Evolutionary conservation across 306 rosid species (phyloP).

Genomic region (Cucurbita maxima): DNA sequence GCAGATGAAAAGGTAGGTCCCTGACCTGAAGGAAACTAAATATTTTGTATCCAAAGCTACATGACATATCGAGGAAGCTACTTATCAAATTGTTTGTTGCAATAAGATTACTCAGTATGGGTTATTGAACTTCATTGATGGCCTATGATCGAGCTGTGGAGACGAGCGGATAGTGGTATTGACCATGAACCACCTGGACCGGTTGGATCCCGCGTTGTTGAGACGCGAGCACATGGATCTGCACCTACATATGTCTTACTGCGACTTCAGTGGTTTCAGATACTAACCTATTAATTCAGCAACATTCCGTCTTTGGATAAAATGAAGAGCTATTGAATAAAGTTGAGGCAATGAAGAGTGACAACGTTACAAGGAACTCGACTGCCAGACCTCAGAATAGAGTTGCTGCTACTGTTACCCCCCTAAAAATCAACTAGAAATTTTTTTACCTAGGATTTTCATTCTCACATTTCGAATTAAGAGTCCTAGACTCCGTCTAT

Average conservation of each 20-base stretch:
- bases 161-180: conserved; percentile 33
- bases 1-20: conserved; percentile 25
- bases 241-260: conserved; percentile 38
- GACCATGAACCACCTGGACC: conserved; percentile 35
- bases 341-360: conserved; percentile 29
- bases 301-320: conserved; percentile 18
- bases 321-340: conserved; percentile 15
- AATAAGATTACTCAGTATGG: conserved; percentile 39
- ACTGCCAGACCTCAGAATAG: neutral
- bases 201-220: conserved; percentile 37
- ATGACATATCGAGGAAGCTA: neutral
- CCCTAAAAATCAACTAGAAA: neutral
- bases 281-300: conserved; percentile 24
- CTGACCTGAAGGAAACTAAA: neutral
- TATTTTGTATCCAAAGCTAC: neutral
- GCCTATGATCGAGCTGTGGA: conserved; percentile 57
- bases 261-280: conserved; percentile 31
- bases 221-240: conserved; percentile 52
- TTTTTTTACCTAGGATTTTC: neutral
- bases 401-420: neutral
- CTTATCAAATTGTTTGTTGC: neutral
- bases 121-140: conserved; percentile 42
- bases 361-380: conserved; percentile 2
- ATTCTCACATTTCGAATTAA: neutral
- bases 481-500: neutral